These are phyloP conservation scores for Colletotrichum coccodes DNA, from an alignment of 2,329 filamentous ascomycete species.

Conservation along the genomic window DNA sequence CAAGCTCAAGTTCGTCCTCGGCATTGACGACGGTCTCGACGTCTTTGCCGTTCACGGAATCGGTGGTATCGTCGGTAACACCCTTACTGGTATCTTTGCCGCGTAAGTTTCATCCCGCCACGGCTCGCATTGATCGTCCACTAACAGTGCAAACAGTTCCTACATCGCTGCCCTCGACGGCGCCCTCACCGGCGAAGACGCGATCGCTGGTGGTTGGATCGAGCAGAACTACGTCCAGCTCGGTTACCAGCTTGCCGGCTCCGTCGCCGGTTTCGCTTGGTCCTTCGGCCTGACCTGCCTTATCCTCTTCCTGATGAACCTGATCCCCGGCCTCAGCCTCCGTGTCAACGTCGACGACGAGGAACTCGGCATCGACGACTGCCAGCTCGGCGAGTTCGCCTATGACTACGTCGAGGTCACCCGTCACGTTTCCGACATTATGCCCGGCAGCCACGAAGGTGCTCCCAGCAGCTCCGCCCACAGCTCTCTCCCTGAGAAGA, in stretches of 20 bases:
- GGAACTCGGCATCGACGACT: slow-evolving; percentile 76
- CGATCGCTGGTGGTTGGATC: slow-evolving; percentile 73
- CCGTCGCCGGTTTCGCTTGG: slow-evolving; percentile 72
- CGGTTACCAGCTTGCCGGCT: slow-evolving; percentile 77
- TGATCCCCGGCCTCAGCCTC: slow-evolving; percentile 76
- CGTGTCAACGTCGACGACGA: slow-evolving; percentile 75
- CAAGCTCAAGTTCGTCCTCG: slow-evolving; percentile 80
- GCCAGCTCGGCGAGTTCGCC: slow-evolving; percentile 83
- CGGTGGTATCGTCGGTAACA: slow-evolving; percentile 83
- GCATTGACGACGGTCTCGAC: slow-evolving; percentile 88
- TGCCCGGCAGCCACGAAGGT: slow-evolving; percentile 18
- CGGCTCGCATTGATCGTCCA: slow-evolving; percentile 16
- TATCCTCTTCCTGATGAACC: slow-evolving; percentile 77
- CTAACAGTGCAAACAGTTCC: slow-evolving; percentile 52
- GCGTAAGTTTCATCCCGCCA: slow-evolving; percentile 57
- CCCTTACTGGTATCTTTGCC: slow-evolving; percentile 82
- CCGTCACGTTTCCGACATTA: slow-evolving; percentile 67
- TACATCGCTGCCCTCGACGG: slow-evolving; percentile 82
- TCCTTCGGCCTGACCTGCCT: slow-evolving; percentile 74
- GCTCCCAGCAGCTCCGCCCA: slow-evolving; percentile 28
- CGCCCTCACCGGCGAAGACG: slow-evolving; percentile 48
- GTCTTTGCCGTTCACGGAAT: slow-evolving; percentile 91
- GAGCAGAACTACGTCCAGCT: slow-evolving; percentile 77
- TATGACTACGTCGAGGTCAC: slow-evolving; percentile 83
- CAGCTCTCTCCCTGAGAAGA: slow-evolving; percentile 34